phyloP scores from a whole-genome alignment of 2,329 filamentous ascomycete species.

The Pseudopyricularia cyperi region DNA sequence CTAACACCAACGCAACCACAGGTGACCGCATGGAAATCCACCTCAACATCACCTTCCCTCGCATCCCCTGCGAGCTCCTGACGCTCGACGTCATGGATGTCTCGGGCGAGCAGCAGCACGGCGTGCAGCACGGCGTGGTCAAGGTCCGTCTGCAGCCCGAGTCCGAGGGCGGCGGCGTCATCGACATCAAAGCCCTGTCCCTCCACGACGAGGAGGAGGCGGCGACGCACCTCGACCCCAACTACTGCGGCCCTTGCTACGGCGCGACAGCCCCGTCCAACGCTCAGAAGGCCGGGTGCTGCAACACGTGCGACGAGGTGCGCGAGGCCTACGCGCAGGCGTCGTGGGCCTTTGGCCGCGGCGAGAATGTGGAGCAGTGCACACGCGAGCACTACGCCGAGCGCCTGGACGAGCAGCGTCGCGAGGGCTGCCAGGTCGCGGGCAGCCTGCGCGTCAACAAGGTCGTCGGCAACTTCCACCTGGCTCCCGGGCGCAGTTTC shows the following conservation, averaged over 20 bases:
- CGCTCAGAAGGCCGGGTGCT: slow-evolving; percentile 75
- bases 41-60: slow-evolving; percentile 91
- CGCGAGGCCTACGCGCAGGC: slow-evolving; percentile 82
- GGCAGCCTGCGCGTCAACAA: slow-evolving; percentile 93
- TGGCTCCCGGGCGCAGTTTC: slow-evolving; percentile 91
- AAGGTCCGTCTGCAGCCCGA: slow-evolving; percentile 71
- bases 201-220: slow-evolving; percentile 58
- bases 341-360: slow-evolving; percentile 88
- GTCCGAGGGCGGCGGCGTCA: slow-evolving; percentile 61
- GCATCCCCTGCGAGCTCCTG: slow-evolving; percentile 84
- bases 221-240: slow-evolving; percentile 69
- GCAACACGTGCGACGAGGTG: slow-evolving; percentile 94
- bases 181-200: slow-evolving; percentile 55
- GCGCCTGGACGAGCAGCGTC: slow-evolving; percentile 72
- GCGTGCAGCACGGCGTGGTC: slow-evolving; percentile 81
- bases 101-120: slow-evolving; percentile 90
- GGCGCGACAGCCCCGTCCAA: slow-evolving; percentile 63
- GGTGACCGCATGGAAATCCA: slow-evolving; percentile 99
- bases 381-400: slow-evolving; percentile 87
- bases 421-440: slow-evolving; percentile 89
- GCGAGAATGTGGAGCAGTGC: slow-evolving; percentile 90
- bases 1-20: slow-evolving; percentile 18
- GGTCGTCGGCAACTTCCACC: slow-evolving; percentile 96
- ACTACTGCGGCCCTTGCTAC: slow-evolving; percentile 91
- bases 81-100: slow-evolving; percentile 99